Conservation (phyloP, 345 rosid species). For the Ceriops decandra region DNA sequence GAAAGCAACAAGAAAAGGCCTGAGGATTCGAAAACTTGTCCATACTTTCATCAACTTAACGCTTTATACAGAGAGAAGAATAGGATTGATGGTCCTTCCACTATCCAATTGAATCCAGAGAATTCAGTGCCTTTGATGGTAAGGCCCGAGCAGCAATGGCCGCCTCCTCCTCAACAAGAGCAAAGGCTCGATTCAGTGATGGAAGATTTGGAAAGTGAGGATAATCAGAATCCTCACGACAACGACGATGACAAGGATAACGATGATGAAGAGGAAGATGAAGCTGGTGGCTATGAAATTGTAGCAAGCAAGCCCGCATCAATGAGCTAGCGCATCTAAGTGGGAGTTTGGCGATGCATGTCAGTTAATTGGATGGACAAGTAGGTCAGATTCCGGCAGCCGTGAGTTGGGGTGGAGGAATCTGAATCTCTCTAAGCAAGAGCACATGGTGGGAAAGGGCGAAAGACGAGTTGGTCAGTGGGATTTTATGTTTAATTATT, state of each 20-base stretch:
- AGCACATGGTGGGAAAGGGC: conserved; percentile 8
- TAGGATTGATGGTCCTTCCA: conserved; percentile 27
- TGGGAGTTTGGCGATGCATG: background rate
- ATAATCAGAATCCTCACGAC: conserved; percentile 31
- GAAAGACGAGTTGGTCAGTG: background rate
- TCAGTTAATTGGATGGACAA: background rate
- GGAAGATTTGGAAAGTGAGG: conserved; percentile 39
- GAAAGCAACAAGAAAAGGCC: conserved; percentile 74
- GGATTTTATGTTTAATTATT: conserved; percentile 24
- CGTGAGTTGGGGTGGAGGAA: conserved; percentile 12
- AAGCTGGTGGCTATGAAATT: conserved; percentile 52
- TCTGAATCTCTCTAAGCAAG: conserved; percentile 13
- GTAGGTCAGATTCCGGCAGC: conserved; percentile 16
- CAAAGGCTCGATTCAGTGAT: conserved; percentile 14
- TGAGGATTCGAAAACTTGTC: conserved; percentile 75
- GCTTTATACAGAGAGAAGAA: conserved; percentile 59
- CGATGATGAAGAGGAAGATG: conserved; percentile 37
- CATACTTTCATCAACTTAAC: conserved; percentile 67
- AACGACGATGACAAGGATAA: conserved; percentile 45
- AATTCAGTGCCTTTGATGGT: conserved; percentile 57
- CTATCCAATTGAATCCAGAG: conserved; percentile 34
- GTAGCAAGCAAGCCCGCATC: conserved; percentile 49
- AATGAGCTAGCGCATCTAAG: conserved; percentile 11
- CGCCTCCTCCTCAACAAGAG: conserved; percentile 22
- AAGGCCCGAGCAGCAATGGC: conserved; percentile 72